Evolutionary conservation across 2,329 filamentous ascomycete species (phyloP).

Genomic region (Cadophora luteo-olivacea): DNA sequence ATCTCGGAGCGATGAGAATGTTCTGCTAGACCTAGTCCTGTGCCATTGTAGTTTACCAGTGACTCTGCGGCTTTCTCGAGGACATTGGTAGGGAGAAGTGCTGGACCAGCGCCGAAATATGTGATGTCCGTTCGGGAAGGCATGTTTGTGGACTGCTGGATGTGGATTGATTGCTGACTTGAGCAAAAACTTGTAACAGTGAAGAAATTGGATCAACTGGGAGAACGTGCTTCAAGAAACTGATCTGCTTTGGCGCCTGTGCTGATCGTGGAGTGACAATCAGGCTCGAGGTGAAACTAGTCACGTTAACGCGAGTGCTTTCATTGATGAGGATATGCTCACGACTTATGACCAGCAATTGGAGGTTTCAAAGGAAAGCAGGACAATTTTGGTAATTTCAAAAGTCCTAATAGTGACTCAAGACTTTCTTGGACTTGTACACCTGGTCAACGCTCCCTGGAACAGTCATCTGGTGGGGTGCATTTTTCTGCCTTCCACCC

Average conservation of each 20-base stretch:
- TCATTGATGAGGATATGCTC: background rate
- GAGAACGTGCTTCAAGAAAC: background rate
- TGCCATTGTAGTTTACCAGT: slow-evolving; percentile 81
- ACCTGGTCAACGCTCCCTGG: background rate
- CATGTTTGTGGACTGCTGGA: slow-evolving; percentile 53
- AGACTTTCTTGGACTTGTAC: background rate
- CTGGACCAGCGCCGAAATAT: slow-evolving; percentile 92
- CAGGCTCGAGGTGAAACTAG: background rate
- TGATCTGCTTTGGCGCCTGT: background rate
- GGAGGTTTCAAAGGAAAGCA: background rate
- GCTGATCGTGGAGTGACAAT: background rate
- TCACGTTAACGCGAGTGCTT: background rate
- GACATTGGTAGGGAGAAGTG: slow-evolving; percentile 81
- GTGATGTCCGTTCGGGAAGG: slow-evolving; percentile 75
- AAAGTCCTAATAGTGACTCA: too few relatives aligned
- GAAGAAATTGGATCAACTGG: background rate
- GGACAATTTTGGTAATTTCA: too few relatives aligned
- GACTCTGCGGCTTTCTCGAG: slow-evolving; percentile 78
- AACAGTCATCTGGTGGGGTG: slow-evolving; percentile 3
- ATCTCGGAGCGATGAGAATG: slow-evolving; percentile 86
- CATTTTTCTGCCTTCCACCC: slow-evolving; percentile 1
- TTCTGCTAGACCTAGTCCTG: slow-evolving; percentile 86
- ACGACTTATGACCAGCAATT: background rate
- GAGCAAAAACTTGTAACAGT: too few relatives aligned
- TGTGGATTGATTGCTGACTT: background rate